Base-by-base conservation (phyloP, 2,329 filamentous ascomycete species). In the Botrytis elliptica region DNA sequence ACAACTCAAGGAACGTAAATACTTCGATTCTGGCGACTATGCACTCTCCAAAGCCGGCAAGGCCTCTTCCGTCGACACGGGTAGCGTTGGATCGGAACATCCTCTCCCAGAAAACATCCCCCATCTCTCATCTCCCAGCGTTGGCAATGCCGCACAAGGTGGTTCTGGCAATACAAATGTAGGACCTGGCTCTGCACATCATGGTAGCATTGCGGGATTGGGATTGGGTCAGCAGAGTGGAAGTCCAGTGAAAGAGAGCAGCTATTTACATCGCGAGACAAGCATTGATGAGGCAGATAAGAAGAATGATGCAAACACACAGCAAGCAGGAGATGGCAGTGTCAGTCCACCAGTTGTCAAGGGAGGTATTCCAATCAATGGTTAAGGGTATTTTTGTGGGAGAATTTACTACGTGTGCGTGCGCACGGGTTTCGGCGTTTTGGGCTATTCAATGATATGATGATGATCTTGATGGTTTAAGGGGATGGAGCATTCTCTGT, bases 1-100 rank as follows among this genome's bases (percentile, higher is more conserved):
- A 87, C 97, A 98, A 83, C 90, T 98, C 82, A 98, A 98, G 89
- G 96, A 98, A 84, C 95, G 96, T 86, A 99, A 97, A 86, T 98
- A 97, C 86, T 98, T 98, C 84, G 94, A 98, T 86, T 96, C 93
- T 75, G 95, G 94, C 81, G 94, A 98, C 86, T 98, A 97, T 81
- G 95, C 95, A 81, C 93, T 97, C 85, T 95, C 93, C 84, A 97
- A 98, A 87, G 96, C 96, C 75, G 96, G 96, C 84, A 98, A 98
- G 86, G 94, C 94, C 83, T 93, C 95, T 81, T 93, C 96, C 82
- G 92, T 96, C 81, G 95, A 97, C 81, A 93, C 97, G 75, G 97
- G 95, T 81, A 92, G 92, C 81, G 93, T 99, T 81, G 96, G 96
- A 80, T 95, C 93, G 80, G 92, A 97, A 85, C 96, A 99, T 84